Conservation (phyloP, 2,329 filamentous ascomycete species). For the Sporothrix curviconia region DNA sequence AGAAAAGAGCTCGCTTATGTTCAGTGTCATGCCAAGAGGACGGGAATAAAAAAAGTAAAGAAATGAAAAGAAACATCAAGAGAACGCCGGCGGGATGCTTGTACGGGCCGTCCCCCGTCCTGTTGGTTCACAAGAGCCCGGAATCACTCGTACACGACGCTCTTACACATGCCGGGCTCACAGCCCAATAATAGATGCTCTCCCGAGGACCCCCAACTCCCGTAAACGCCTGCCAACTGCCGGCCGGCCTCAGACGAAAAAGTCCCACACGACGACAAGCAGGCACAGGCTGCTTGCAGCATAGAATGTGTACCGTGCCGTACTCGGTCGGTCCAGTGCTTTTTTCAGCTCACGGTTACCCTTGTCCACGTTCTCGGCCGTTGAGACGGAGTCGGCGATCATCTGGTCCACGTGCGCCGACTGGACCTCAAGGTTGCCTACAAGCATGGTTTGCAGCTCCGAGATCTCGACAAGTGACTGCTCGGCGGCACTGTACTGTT, state of each 20-base stretch:
- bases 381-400: constrained; percentile 73
- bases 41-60: background rate
- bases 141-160: background rate
- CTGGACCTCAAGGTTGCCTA: constrained; percentile 77
- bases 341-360: constrained; percentile 90
- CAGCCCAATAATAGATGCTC: no score
- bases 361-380: constrained; percentile 76
- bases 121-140: background rate
- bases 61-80: background rate
- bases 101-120: background rate
- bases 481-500: constrained; percentile 63
- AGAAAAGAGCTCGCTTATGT: background rate
- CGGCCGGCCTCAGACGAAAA: constrained; percentile 44
- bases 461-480: constrained; percentile 88
- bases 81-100: background rate
- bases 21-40: background rate
- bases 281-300: constrained; percentile 69
- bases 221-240: no score
- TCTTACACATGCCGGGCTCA: no score
- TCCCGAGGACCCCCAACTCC: no score
- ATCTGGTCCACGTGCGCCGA: constrained; percentile 85
- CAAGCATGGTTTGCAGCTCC: constrained; percentile 82
- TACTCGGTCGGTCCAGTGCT: constrained; percentile 64
- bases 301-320: constrained; percentile 73
- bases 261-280: constrained; percentile 71